Base-by-base conservation (phyloP, 2,329 filamentous ascomycete genomes). In the Paraphoma chrysanthemicola region DNA sequence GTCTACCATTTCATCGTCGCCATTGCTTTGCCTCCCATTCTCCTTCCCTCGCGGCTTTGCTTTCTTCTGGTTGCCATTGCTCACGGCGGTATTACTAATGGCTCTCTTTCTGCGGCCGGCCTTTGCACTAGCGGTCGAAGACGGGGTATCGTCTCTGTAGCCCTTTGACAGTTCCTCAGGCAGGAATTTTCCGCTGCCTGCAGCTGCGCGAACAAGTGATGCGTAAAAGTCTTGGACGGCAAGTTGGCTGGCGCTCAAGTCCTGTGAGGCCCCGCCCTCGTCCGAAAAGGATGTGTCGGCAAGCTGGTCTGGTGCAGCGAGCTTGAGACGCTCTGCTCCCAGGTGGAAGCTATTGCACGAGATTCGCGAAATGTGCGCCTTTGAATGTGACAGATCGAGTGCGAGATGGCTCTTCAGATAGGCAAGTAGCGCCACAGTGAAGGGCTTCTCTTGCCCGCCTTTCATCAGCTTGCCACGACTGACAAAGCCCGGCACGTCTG, bases 371-470 rank as follows among this genome's bases (percentile, higher is more conserved):
- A 81, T 69, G n/a, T 72, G 73, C 6, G 80, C 75, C 17, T 69
- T 74, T 16, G 75, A 68, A 54, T 81, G 73, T 8, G 63, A 63
- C 7, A 81, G 54, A 54, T 77, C 69, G 31, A 82, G 64, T 7
- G 79, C 78, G 43, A 81, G 65, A 65, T 82, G 79, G 6, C 66
- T 63, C 36, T 71, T 66, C 8, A 79, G 63, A 56, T 81, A 81
- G 28, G 46, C 48, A 2, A 69, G 59, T 5, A 82, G 60, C 4
- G 80, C 78, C 23, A 72, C 54, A 18, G 77, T 78, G 60, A 82
- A 80, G 4, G 79, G 70, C 7, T 61, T 67, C 11, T 55, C 53
- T 7, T 57, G 56, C 6, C 49, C 44, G 23, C 56, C 45, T 38
- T 56, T 54, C 4, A 68, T 43, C 1, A 51, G 30, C 48, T 70